A percentile compares a stretch with the other conserved stretches of the same genome.
phyloP scores from a whole-genome alignment of 2,329 filamentous ascomycete genomes.

The Emericellopsis atlantica region DNA sequence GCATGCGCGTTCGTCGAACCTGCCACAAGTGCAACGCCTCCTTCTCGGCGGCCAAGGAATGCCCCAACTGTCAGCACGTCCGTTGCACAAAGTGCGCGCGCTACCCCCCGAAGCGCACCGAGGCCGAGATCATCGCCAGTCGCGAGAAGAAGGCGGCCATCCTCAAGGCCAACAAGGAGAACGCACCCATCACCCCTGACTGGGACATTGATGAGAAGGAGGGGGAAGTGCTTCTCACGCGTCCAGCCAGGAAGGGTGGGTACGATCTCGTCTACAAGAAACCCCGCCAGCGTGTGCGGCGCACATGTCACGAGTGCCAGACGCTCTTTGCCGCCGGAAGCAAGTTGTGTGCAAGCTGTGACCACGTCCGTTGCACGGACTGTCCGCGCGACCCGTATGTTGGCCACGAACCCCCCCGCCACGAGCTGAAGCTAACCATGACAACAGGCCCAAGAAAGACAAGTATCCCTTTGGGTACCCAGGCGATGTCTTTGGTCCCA shows the following conservation, averaged over 20 bases:
- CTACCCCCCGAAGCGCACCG: conserved; percentile 54
- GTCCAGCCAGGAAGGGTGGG: conserved; percentile 52
- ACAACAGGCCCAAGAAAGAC: conserved; percentile 45
- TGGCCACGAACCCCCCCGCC: not conserved
- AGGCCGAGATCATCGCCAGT: conserved; percentile 39
- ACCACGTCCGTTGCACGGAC: conserved; percentile 64
- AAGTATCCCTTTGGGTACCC: conserved; percentile 62
- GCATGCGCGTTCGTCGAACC: conserved; percentile 63
- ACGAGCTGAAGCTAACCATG: conserved; percentile 3
- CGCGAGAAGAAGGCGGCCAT: conserved; percentile 36
- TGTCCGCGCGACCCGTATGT: conserved; percentile 73
- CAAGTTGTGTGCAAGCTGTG: conserved; percentile 56
- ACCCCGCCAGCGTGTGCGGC: conserved; percentile 59
- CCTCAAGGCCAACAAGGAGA: conserved; percentile 43
- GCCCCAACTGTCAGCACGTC: conserved; percentile 63
- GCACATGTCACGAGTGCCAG: conserved; percentile 65
- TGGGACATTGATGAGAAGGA: conserved; percentile 31
- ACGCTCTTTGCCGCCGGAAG: conserved; percentile 43
- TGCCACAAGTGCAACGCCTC: conserved; percentile 72
- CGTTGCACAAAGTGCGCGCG: conserved; percentile 73
- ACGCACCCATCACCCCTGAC: conserved; percentile 38
- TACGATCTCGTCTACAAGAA: conserved; percentile 63
- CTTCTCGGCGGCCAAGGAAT: conserved; percentile 63
- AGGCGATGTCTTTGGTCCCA: conserved; percentile 45
- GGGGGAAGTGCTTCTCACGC: conserved; percentile 34